Percentiles rank a stretch among this genome's conserved stretches.
Evolutionary conservation across 495 filamentous ascomycete genomes (phyloP).

Genomic region (Tuber borchii): DNA sequence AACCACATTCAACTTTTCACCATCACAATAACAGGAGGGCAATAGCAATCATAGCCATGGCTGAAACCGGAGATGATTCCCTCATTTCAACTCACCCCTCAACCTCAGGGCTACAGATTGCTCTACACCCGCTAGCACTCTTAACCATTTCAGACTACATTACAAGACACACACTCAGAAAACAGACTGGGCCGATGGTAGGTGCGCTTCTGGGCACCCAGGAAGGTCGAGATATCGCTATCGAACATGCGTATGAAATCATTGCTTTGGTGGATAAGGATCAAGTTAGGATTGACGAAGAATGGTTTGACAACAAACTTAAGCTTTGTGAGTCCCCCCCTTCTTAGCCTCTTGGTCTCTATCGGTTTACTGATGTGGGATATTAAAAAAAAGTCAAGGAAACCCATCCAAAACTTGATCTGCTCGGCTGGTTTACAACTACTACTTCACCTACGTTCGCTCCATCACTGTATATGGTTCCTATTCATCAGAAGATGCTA

Average conservation of each 20-base stretch:
- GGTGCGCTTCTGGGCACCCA: constrained; percentile 86
- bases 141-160: constrained; percentile 96
- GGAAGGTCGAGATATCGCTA: constrained; percentile 78
- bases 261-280: constrained; percentile 49
- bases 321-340: constrained; percentile 63
- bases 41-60: neutral
- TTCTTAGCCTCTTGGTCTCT: neutral
- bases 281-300: constrained; percentile 52
- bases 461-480: constrained; percentile 58
- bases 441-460: constrained; percentile 57
- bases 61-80: constrained; percentile 33
- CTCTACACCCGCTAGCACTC: constrained; percentile 87
- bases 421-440: constrained; percentile 94
- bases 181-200: constrained; percentile 66
- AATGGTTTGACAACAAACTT: constrained; percentile 73
- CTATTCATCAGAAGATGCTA: constrained; percentile 70
- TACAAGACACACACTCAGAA: constrained; percentile 76
- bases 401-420: constrained; percentile 78
- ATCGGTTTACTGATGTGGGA: constrained; percentile 3
- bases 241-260: constrained; percentile 89
- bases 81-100: constrained; percentile 58
- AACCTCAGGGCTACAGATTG: constrained; percentile 71
- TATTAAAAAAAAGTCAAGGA: constrained; percentile 59
- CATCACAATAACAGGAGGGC: neutral
- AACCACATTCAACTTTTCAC: neutral